Base-by-base conservation (phyloP, 2,329 filamentous ascomycete species). In the Calonectria honghensis region DNA sequence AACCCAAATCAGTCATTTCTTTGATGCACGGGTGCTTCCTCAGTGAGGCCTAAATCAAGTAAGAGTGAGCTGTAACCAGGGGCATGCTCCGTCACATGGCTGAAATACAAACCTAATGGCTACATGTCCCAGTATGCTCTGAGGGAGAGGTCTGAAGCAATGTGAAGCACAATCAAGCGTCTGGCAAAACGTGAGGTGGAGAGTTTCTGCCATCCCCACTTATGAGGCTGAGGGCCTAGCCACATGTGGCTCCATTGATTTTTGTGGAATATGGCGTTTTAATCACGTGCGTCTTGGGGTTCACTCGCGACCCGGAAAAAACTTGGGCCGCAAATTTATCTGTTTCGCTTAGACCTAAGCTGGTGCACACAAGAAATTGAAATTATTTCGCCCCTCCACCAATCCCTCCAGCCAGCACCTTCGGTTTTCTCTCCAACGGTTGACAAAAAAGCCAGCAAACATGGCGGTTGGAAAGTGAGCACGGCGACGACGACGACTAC, bases 401-500 rank as follows among this genome's bases (percentile, higher is more conserved):
- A 83, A 82, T 81, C 81, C 82, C 83, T 84, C 83, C 85, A 86
- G 82, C 83, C 85, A 86, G 82, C 81, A 86, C 85, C 83, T 85
- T 83, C 84, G 84, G 84, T 86, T 86, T 86, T 85, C 81, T 86
- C 81, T 83, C 83, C 83, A 85, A 84, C 83, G 83, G 81, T 80
- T 82, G 84, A 85, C 85, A 87, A 83, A 85, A 85, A 84, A 85
- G 86, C 85, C 87, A 87, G 86, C 89, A 89, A 90, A 86, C 85
- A 91, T 91, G 89, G 89, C 89, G 86, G 89, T 91, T 88, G 89
- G 89, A 89, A 91, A 91, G 89, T 91, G 86, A 86, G 89, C 80
- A 81, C 77, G 50, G 72, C 27, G 41, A 72, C 72, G 57, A 65
- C 70, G 61, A 31, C 37, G 51, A 51, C 35, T 10, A 61, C 61